Evolutionary conservation across 345 rosid genomes (phyloP).

Genomic region (Trapa incisa): DNA sequence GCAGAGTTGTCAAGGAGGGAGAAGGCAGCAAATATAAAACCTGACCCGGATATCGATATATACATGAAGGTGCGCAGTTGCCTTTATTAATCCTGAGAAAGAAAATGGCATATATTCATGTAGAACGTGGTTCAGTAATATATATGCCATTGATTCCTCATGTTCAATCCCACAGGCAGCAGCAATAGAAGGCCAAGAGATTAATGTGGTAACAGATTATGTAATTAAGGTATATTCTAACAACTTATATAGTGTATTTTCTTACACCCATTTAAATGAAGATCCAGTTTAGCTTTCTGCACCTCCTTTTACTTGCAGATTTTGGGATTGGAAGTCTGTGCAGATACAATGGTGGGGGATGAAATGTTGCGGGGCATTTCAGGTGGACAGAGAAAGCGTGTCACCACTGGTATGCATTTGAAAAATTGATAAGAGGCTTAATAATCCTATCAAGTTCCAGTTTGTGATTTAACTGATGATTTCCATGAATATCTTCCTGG

Average conservation of each 20-base stretch:
- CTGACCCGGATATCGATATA: slow-evolving; percentile 67
- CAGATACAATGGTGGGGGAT: slow-evolving; percentile 28
- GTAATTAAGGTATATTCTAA: slow-evolving; percentile 32
- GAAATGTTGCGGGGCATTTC: slow-evolving; percentile 35
- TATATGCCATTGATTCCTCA: neutral
- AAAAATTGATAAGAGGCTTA: neutral
- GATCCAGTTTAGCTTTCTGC: neutral
- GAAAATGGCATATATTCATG: no score
- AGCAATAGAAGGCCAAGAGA: slow-evolving; percentile 35
- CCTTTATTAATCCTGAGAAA: neutral
- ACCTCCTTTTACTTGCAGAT: neutral
- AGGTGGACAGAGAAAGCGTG: slow-evolving; percentile 32
- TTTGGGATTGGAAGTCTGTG: slow-evolving; percentile 26
- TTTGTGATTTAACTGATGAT: neutral
- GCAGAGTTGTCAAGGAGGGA: slow-evolving; percentile 69
- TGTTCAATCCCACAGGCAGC: slow-evolving; percentile 25
- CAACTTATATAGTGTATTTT: neutral
- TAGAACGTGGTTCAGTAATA: neutral
- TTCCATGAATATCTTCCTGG: neutral
- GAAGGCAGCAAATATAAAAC: slow-evolving; percentile 55
- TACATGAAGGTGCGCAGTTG: slow-evolving; percentile 61
- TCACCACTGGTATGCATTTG: slow-evolving; percentile 23
- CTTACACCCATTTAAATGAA: neutral
- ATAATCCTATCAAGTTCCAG: neutral
- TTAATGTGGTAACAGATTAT: slow-evolving; percentile 43